Evolutionary conservation across 768 basidiomycete species (phyloP), one percentile per base, ranked within the genome.

Genomic region (Coprinopsis marcescibilis): DNA sequence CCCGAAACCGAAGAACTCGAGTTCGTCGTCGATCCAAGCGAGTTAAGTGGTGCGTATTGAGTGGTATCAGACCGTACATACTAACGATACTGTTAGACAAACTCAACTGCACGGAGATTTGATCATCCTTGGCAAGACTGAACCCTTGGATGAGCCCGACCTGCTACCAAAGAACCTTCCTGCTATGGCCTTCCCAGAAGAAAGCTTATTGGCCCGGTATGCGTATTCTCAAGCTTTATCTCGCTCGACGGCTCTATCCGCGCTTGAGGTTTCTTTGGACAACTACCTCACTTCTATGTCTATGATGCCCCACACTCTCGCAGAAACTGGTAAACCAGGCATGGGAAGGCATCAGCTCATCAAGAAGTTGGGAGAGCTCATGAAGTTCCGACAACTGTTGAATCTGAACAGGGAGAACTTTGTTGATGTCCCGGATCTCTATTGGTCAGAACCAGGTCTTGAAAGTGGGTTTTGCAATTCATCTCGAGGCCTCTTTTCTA

Each of bases 361-460:
- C 55, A 88, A 87, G 68, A 93, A 95, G 63, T 74, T 97, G 2
- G 95, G 95, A 8, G 81, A 88, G 58, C 72, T 98, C 45, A 84
- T 97, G 77, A 85, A 83, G 57, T 89, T 97, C 62, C 75, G 95
- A 35, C 95, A 97, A 66, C 83, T 89, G 19, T 71, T 96, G 23
- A 97, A 96, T 57, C 77, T 97, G 43, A 91, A 88, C 56, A 72
- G 85, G 36, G 86, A 91, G 60, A 94, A 91, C 56, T 89, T 92
- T 57, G 81, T 82, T 38, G 92, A 94, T 57, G 81, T 83, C 1
- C 90, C 89, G 0, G 88, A 96, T 63, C 85, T 97, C 54, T 93
- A 96, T 61, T 98, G 95, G 94, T 76, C 85, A 14, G 90, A 96
- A 59, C 90, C 93, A 0, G 87, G 84, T 51, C 73, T 97, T 4